Base-by-base conservation (phyloP, 2,329 filamentous ascomycete genomes). In the Thermoascus crustaceus region DNA sequence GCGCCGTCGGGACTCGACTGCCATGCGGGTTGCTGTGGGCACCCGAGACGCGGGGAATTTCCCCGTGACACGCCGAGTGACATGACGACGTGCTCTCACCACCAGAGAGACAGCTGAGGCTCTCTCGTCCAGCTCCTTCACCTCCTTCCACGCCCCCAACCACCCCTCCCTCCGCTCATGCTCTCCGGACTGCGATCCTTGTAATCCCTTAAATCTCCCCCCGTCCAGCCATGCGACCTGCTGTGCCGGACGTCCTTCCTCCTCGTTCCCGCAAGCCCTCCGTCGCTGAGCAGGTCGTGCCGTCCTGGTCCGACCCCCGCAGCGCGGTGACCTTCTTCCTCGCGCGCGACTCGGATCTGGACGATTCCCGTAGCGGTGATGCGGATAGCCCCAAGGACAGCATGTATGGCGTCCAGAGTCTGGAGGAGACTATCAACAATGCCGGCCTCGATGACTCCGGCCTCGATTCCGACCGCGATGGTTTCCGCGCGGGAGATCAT, bases 341-440 rank as follows among this genome's bases (percentile, higher is more conserved):
- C 42, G 64, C 69, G 41, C 73, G 69, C 44, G 72, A 70, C 47
- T 61, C 65, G 39, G 67, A 72, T 34, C 55, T 71, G 46, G 64
- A 72, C 40, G 53, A 55, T 17, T 57, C 56, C 17, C 46, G 49
- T 11, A 46, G 49, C n/a, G n/a, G n/a, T 21, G 44, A 56, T n/a
- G 39, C 48, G 7, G 53, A 51, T 4, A 50, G 50, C 9, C 45
- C 48, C 13, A 50, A 46, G 27, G 67, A 72, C 22, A 71, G 64
- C 47, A 67, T 64, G 27, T 77, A 70, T 49, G 74, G 74, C 3
- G 72, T 78, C 2, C 68, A 75, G 45, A 78, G 73, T 47, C 55
- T 78, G 19, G 66, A 68, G 25, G 73, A 76, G 31, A 68, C 71
- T 1, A 56, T 75, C 9, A 62, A 62, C 27, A 60, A 60, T 31